Evolutionary conservation across 2,329 filamentous ascomycete species (phyloP), one percentile per base, ranked within the genome.

Genomic region (Pseudovirgaria hyperparasitica): DNA sequence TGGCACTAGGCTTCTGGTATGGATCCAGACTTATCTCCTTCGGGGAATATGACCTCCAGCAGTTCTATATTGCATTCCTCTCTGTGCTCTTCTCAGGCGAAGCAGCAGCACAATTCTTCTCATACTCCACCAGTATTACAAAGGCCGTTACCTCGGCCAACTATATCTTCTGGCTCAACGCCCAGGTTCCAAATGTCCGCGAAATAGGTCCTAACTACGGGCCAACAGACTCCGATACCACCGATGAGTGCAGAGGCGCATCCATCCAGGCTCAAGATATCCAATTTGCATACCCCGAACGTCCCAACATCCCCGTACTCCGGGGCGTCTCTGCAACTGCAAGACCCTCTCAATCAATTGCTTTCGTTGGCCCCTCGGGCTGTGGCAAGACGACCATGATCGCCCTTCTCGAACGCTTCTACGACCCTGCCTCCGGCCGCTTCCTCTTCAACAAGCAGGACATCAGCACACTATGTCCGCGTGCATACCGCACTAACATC

Each of bases 1-100:
- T 37, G 28, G 85, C 85, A 0, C 70, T 94, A 4, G 84, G 80
- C 2, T 94, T 94, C 62, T 94, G 82, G 82, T 93, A 90, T 43
- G 85, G 85, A 34, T 81, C 82, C 16, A 79, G 67, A 0, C 62
- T 90, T 16, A 76, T 93, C 27, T 75, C 69, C 14, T 67, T 67
- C 31, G 46, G 57, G 24, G 80, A 92, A 48, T 87, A 90, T 50
- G 52, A 57, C 37, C 63, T 82, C 47, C 33, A 50, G 4, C 48
- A 63, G 12, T 73, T 72, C 41, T 72, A 70, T 40, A 58, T 68
- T 2, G 58, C 69, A 16, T 80, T 76, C 46, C 72, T 78, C 47
- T 70, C 74, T 0, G 63, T 78, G 6, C 67, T 80, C 16, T 69
- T 80, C 36, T 75, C 75, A 2, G 72, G 72, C 5, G 74, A 84